Evolutionary conservation across 495 filamentous ascomycete genomes (phyloP), one percentile per base, ranked within the genome.

Genomic region (Paragyromitra xinjiangensis): DNA sequence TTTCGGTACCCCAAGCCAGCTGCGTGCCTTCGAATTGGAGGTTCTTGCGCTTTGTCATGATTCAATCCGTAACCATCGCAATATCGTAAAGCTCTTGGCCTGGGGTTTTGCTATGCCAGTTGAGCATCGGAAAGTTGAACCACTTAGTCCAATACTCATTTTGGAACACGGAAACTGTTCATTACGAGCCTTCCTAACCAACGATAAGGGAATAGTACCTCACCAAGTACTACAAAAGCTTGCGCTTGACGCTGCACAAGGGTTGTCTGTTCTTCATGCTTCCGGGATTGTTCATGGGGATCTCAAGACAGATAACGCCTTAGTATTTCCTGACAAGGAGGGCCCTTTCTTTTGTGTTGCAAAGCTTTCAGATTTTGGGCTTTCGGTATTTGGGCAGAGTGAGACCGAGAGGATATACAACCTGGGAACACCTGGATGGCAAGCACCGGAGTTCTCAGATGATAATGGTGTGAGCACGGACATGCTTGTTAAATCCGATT

Each of bases 271-370:
- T 24, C 81, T 86, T 12, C 85, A 85, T 56, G 66, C 78, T 14
- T 84, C 79, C 51, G 79, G 67, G 1, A 83, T 85, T 58, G 71
- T 84, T 11, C 84, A 86, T 66, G 84, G 84, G 6, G 84, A 86
- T 71, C 50, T 86, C 29, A 85, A 85, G 59, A 67, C 81, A 37
- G 84, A 85, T 53, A 85, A 86, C 42, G 77, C 83, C 3, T 74
- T 86, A 16, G 74, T 85, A 12, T 83, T 84, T 24, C 73, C 82
- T 80, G 48, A 64, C 16, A n/a, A 74, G 67, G 24, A 83, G 81
- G 69, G 55, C 3, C 73, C 56, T 37, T 75, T 75, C 40, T 75
- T 71, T 16, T 64, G 72, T 22, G 3, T 55, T 8, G 72, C 71
- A 37, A 75, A 75, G 22, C 64, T 75, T 82, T 83, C 63, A 75